A percentile compares a stretch with the other conserved stretches of the same genome.
These are phyloP conservation scores for Endocladia muricata DNA, from an alignment of 31 red algal genomes.

Conservation along the genomic window DNA sequence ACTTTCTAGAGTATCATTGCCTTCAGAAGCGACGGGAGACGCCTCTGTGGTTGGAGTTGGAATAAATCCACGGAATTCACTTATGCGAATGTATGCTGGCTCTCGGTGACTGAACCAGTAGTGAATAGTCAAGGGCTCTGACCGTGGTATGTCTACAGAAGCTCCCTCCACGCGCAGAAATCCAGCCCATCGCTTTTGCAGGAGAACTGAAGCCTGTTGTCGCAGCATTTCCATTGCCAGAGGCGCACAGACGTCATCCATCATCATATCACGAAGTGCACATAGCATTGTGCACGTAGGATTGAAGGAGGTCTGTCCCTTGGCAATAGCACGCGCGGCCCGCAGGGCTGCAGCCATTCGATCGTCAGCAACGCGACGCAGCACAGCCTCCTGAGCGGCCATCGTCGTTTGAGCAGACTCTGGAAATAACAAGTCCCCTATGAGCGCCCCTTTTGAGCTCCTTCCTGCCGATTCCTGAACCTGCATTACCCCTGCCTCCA, in stretches of 20 bases:
- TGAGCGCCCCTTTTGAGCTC: no score
- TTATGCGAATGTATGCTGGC: slow-evolving; percentile 26
- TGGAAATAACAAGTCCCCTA: not conserved
- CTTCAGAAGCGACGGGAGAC: not conserved
- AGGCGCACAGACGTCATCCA: slow-evolving; percentile 59
- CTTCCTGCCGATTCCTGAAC: no score
- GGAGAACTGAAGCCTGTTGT: slow-evolving; percentile 44
- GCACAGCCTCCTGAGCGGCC: slow-evolving; percentile 32
- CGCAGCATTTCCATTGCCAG: slow-evolving; percentile 55
- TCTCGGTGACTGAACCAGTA: slow-evolving; percentile 65
- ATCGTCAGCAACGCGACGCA: slow-evolving; percentile 59
- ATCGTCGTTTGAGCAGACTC: no score
- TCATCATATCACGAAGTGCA: slow-evolving; percentile 75
- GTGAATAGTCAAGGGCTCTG: slow-evolving; percentile 32
- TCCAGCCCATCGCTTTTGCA: slow-evolving; percentile 12
- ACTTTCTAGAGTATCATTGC: not conserved
- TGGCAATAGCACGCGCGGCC: slow-evolving; percentile 31
- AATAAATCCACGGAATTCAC: slow-evolving; percentile 3
- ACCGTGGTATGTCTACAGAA: slow-evolving; percentile 9
- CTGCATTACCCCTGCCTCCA: no score
- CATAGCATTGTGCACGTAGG: slow-evolving; percentile 42
- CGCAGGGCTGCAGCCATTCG: slow-evolving; percentile 50
- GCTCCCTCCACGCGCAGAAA: slow-evolving; percentile 37
- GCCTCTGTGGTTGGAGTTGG: not conserved
- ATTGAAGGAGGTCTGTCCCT: not conserved